These are phyloP conservation scores for Neonectria faginata DNA, from an alignment of 2,329 filamentous ascomycete genomes.

Conservation along the genomic window DNA sequence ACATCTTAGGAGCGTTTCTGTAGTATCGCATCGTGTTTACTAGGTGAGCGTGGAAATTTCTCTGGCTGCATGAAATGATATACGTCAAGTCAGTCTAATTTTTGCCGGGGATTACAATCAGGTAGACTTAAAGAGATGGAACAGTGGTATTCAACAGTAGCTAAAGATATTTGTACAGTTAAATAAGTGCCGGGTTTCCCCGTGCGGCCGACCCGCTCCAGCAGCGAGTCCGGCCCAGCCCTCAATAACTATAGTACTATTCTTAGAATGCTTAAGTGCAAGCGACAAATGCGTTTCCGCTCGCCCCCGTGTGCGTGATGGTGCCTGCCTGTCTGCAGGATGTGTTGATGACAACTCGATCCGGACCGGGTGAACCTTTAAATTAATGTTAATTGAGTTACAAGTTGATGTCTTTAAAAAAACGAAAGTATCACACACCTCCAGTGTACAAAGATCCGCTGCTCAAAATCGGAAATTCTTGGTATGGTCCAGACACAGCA, in stretches of 20 bases:
- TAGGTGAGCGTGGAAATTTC: no score
- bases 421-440: not conserved
- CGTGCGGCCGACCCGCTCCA: no score
- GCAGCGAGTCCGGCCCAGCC: no score
- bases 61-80: no score
- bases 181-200: no score
- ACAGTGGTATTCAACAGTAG: no score
- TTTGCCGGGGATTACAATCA: no score
- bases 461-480: slow-evolving; percentile 3
- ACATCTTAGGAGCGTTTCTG: no score
- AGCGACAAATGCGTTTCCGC: slow-evolving; percentile 3
- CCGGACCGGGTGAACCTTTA: not conserved
- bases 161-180: no score
- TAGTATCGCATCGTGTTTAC: no score
- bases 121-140: no score
- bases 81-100: no score
- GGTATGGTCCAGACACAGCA: slow-evolving; percentile 3
- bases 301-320: slow-evolving; percentile 3
- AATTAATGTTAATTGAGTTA: not conserved
- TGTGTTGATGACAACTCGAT: slow-evolving; percentile 1
- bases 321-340: not conserved
- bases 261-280: not conserved
- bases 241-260: not conserved
- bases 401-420: not conserved
- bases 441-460: not conserved